Evolutionary conservation across 1,139 yeast genomes (phyloP).

Genomic region (Scheffersomyces quercinus): DNA sequence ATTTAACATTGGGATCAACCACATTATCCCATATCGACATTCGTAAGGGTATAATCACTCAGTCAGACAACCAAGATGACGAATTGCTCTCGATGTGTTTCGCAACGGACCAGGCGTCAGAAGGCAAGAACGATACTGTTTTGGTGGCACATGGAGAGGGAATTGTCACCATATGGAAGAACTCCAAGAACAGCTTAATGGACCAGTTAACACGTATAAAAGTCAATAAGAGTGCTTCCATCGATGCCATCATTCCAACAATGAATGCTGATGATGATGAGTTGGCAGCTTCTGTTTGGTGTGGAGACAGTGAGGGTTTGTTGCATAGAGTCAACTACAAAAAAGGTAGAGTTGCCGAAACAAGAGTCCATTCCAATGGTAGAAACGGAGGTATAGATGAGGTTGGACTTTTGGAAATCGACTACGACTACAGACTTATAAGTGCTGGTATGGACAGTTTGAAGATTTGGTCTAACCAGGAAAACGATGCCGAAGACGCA

Average conservation of each 20-base stretch:
- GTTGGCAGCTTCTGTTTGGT: constrained; percentile 62
- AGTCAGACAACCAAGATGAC: constrained; percentile 90
- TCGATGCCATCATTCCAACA: constrained; percentile 76
- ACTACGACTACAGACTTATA: constrained; percentile 72
- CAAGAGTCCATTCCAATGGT: constrained; percentile 61
- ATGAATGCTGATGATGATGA: constrained; percentile 64
- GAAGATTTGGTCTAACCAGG: constrained; percentile 63
- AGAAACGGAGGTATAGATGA: constrained; percentile 52
- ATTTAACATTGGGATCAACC: constrained; percentile 79
- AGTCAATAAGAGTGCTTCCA: constrained; percentile 68
- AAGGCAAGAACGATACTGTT: constrained; percentile 60
- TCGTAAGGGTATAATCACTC: constrained; percentile 63
- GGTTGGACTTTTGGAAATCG: constrained; percentile 74
- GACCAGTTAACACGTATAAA: constrained; percentile 85
- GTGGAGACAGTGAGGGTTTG: constrained; percentile 85
- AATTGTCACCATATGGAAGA: constrained; percentile 87
- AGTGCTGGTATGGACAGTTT: constrained; percentile 82
- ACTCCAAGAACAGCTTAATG: constrained; percentile 59
- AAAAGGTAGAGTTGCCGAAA: constrained; percentile 63
- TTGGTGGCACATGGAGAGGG: constrained; percentile 90
- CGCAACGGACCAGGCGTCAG: constrained; percentile 47
- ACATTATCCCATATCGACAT: constrained; percentile 79
- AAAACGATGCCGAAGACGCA: constrained; percentile 19
- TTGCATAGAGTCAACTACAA: constrained; percentile 68
- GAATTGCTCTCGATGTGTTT: constrained; percentile 77